Evolutionary conservation across 768 basidiomycete species (phyloP).

Genomic region (Amanita rimosa): DNA sequence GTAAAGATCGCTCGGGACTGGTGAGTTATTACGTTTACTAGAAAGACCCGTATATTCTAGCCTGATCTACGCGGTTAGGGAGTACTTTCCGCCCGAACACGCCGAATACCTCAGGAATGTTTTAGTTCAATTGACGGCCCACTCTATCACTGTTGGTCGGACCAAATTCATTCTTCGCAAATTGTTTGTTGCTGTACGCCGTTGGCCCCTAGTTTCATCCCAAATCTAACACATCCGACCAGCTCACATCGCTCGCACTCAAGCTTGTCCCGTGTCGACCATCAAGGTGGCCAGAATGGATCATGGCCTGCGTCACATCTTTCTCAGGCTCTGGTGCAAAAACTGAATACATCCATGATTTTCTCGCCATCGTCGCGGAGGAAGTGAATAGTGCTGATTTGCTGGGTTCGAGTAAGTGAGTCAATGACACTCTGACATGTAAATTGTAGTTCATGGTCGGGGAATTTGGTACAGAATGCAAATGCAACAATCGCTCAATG

Average conservation of each 20-base stretch:
- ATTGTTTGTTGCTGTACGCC: conserved; percentile 73
- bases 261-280: conserved; percentile 52
- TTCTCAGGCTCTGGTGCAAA: conserved; percentile 52
- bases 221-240: not conserved
- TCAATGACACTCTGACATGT: conserved; percentile 9
- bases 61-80: conserved; percentile 34
- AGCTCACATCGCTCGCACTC: conserved; percentile 63
- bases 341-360: conserved; percentile 55
- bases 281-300: conserved; percentile 67
- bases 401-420: conserved; percentile 61
- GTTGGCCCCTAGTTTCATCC: conserved; percentile 1
- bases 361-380: conserved; percentile 76
- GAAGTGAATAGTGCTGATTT: conserved; percentile 72
- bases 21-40: conserved; percentile 28
- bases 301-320: conserved; percentile 48
- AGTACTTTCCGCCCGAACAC: conserved; percentile 56
- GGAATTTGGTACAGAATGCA: conserved; percentile 31
- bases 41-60: not conserved
- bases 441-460: not conserved
- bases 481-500: conserved; percentile 53
- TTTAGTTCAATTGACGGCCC: conserved; percentile 58
- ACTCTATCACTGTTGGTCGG: conserved; percentile 45
- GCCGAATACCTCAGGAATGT: conserved; percentile 48
- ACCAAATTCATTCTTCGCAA: conserved; percentile 74
- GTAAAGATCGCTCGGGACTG: conserved; percentile 92